These are phyloP conservation scores for Scorias spongiosa DNA, from an alignment of 2,329 filamentous ascomycete species.

Conservation along the genomic window DNA sequence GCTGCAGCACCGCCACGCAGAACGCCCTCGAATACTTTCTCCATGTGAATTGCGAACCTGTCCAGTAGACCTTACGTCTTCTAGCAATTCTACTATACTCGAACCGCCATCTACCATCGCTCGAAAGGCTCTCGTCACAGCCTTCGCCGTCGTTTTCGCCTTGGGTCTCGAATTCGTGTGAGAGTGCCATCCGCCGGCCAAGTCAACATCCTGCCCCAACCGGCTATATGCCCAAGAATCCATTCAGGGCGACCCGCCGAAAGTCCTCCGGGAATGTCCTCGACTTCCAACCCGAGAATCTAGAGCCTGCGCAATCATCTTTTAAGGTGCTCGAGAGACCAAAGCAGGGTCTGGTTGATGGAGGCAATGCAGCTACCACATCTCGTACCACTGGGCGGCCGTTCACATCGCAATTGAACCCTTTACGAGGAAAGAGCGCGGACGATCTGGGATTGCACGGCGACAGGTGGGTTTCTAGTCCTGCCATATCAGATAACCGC, in stretches of 20 bases:
- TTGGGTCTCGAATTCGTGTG: not conserved
- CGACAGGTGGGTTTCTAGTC: slow-evolving; percentile 15
- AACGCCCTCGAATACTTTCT: too few relatives aligned
- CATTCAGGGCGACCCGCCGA: slow-evolving; percentile 38
- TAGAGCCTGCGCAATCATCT: slow-evolving; percentile 22
- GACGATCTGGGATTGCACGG: slow-evolving; percentile 15
- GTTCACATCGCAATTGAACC: slow-evolving; percentile 19
- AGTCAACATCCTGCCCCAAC: not conserved
- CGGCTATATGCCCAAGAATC: slow-evolving; percentile 38
- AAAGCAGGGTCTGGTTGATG: slow-evolving; percentile 24
- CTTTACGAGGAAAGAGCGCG: slow-evolving; percentile 18
- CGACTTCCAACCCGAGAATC: slow-evolving; percentile 19
- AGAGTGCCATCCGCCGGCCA: not conserved
- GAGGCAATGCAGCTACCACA: slow-evolving; percentile 11
- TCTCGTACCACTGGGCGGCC: slow-evolving; percentile 12
- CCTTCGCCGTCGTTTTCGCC: not conserved
- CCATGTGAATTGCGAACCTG: too few relatives aligned
- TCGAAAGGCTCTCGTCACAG: too few relatives aligned
- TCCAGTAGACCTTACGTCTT: too few relatives aligned
- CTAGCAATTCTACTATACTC: too few relatives aligned
- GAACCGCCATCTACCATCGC: too few relatives aligned
- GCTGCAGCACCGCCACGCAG: too few relatives aligned
- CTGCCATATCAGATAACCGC: slow-evolving; percentile 21
- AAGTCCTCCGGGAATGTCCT: slow-evolving; percentile 41
- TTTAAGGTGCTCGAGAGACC: slow-evolving; percentile 41